phyloP scores from a whole-genome alignment of 2,329 filamentous ascomycete genomes.

The Aspergillus tanneri region DNA sequence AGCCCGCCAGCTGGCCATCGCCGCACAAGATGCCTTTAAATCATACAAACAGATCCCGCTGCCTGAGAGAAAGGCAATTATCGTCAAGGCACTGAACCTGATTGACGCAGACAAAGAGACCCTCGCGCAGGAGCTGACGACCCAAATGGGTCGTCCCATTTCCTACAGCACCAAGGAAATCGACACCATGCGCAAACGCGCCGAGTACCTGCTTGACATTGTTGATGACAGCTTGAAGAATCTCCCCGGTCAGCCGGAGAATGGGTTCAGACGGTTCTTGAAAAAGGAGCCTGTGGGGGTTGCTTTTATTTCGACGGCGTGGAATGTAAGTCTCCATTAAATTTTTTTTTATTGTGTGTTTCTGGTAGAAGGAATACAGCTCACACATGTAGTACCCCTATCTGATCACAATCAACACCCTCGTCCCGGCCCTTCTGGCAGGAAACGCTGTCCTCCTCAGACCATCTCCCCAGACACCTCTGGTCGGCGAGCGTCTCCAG shows the following conservation, averaged over 20 bases:
- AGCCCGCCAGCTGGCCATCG: conserved; percentile 23
- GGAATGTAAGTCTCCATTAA: conserved; percentile 69
- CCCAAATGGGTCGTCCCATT: conserved; percentile 90
- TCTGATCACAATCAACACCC: conserved; percentile 81
- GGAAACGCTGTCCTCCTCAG: conserved; percentile 89
- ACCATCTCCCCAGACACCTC: conserved; percentile 88
- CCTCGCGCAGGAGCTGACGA: conserved; percentile 75
- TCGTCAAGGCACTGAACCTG: conserved; percentile 72
- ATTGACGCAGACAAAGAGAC: conserved; percentile 70
- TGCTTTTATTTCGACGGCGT: conserved; percentile 82
- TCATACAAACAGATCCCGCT: conserved; percentile 70
- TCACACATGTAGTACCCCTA: conserved; percentile 79
- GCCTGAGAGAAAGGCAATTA: conserved; percentile 71
- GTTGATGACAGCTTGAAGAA: conserved; percentile 74
- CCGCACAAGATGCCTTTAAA: conserved; percentile 31
- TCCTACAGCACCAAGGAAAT: conserved; percentile 79
- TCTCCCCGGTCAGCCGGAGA: conserved; percentile 75
- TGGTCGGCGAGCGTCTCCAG: conserved; percentile 75
- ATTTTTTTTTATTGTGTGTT: too few relatives aligned
- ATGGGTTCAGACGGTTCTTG: conserved; percentile 84
- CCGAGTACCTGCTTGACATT: conserved; percentile 79
- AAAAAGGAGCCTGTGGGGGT: conserved; percentile 82
- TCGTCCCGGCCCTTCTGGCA: conserved; percentile 81
- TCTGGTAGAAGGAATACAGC: too few relatives aligned
- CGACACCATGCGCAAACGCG: conserved; percentile 74